A percentile compares a stretch with the other conserved stretches of the same genome.
phyloP scores from a whole-genome alignment of 495 filamentous ascomycete genomes.

The Annulohypoxylon maeteangense region DNA sequence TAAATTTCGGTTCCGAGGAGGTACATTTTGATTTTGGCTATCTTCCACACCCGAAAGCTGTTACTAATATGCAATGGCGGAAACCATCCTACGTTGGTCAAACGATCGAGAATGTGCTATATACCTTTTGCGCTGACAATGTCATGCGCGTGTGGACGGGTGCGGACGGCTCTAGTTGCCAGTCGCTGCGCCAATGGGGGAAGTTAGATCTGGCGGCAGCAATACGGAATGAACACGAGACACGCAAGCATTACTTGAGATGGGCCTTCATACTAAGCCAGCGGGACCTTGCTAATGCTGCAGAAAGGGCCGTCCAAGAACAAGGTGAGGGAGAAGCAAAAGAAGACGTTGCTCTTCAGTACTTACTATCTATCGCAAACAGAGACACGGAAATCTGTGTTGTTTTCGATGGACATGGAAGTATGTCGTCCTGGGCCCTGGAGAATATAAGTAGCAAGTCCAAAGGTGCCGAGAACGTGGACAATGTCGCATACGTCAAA shows the following conservation, averaged over 20 bases:
- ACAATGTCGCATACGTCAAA: conserved; percentile 84
- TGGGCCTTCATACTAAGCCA: conserved; percentile 89
- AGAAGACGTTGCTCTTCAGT: conserved; percentile 77
- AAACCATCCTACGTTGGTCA: conserved; percentile 78
- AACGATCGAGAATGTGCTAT: conserved; percentile 88
- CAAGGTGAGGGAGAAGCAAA: conserved; percentile 64
- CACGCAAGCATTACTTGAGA: conserved; percentile 59
- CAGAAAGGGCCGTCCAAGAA: conserved; percentile 77
- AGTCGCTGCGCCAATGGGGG: conserved; percentile 81
- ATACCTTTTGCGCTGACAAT: conserved; percentile 88
- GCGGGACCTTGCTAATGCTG: conserved; percentile 79
- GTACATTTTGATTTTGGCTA: conserved; percentile 92
- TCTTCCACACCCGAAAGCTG: conserved; percentile 79
- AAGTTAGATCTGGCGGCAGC: conserved; percentile 80
- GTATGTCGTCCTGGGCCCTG: conserved; percentile 94
- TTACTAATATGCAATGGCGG: conserved; percentile 89
- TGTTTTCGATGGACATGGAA: conserved; percentile 82
- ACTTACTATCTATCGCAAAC: conserved; percentile 87
- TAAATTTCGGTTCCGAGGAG: conserved; percentile 85
- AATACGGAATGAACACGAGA: conserved; percentile 65
- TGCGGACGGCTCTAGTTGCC: conserved; percentile 75
- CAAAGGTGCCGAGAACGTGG: conserved; percentile 74
- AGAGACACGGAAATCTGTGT: conserved; percentile 88
- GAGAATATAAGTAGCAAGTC: conserved; percentile 86
- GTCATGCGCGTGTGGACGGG: conserved; percentile 85